Percentiles rank a stretch among this genome's conserved stretches.
phyloP scores from a whole-genome alignment of 352 stramenopile genomes.

The Globisporangium recalcitrans region DNA sequence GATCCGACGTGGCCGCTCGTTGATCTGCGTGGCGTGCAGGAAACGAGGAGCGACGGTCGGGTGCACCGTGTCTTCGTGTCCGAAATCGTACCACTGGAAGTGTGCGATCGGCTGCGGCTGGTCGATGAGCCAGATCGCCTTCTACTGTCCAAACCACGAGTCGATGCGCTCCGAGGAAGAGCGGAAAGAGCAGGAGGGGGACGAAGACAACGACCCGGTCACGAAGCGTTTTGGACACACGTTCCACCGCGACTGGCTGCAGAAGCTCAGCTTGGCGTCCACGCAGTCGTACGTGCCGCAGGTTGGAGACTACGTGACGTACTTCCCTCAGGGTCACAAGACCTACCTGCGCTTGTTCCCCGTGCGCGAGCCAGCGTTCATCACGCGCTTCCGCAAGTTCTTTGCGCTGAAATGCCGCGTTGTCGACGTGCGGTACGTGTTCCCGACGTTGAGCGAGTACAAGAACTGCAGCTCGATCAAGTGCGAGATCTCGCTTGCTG shows the following conservation, averaged over 20 bases:
- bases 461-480: constrained; percentile 56
- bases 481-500: constrained; percentile 59
- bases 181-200: constrained; percentile 23
- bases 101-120: constrained; percentile 68
- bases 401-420: constrained; percentile 76
- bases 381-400: constrained; percentile 46
- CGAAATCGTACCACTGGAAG: constrained; percentile 80
- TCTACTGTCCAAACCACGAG: constrained; percentile 72
- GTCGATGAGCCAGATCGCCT: constrained; percentile 74
- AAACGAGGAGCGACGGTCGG: constrained; percentile 76
- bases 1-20: constrained; percentile 65
- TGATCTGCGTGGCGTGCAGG: constrained; percentile 61
- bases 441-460: constrained; percentile 57
- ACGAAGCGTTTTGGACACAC: constrained; percentile 59
- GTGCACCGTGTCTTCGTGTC: constrained; percentile 57
- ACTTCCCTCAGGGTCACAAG: constrained; percentile 71
- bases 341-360: constrained; percentile 35
- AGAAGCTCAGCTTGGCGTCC: constrained; percentile 39
- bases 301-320: constrained; percentile 76
- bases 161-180: constrained; percentile 27
- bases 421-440: constrained; percentile 68
- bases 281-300: constrained; percentile 77
- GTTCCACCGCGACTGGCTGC: constrained; percentile 79
- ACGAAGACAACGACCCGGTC: constrained; percentile 31
- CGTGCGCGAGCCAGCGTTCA: constrained; percentile 42